phyloP scores from a whole-genome alignment of 2,329 filamentous ascomycete species.

The Teratosphaeria nubilosa region DNA sequence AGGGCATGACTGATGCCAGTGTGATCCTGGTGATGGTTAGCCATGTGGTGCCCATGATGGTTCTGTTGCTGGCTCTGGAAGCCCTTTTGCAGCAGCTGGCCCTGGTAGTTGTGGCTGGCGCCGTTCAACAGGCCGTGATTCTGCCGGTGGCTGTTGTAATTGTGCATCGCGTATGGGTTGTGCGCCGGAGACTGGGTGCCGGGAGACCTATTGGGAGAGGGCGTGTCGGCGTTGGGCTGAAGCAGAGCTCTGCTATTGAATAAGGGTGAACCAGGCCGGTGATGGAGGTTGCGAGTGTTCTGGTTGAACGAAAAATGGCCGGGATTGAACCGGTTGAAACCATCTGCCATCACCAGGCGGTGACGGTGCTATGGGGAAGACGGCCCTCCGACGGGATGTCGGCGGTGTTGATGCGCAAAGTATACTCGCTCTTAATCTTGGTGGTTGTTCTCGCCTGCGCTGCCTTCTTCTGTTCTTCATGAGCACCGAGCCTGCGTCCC shows the following conservation, averaged over 20 bases:
- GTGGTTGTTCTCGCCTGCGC: conserved; percentile 34
- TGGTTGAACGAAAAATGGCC: conserved; percentile 47
- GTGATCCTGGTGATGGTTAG: conserved; percentile 37
- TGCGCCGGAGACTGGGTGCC: conserved; percentile 41
- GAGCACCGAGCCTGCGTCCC: conserved; percentile 27
- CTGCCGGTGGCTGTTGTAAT: conserved; percentile 53
- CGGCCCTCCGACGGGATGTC: conserved; percentile 1
- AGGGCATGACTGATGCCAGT: conserved; percentile 44
- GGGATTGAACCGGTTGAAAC: conserved; percentile 53
- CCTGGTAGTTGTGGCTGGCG: conserved; percentile 46
- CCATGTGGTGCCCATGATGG: conserved; percentile 27
- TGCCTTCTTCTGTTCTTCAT: conserved; percentile 42
- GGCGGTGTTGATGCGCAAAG: conserved; percentile 20
- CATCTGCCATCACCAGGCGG: conserved; percentile 57
- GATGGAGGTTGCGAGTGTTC: conserved; percentile 33
- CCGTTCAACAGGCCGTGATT: conserved; percentile 70
- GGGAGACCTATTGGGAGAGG: conserved; percentile 49
- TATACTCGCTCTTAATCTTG: conserved; percentile 18
- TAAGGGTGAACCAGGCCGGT: conserved; percentile 39
- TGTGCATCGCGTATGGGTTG: conserved; percentile 71
- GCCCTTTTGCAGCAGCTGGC: conserved; percentile 56
- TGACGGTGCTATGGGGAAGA: conserved; percentile 8
- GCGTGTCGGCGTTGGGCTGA: conserved; percentile 38
- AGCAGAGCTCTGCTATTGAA: conserved; percentile 31
- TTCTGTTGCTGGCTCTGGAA: conserved; percentile 52